phyloP scores from a whole-genome alignment of 768 basidiomycete genomes.

The Gloeophyllum trabeum region DNA sequence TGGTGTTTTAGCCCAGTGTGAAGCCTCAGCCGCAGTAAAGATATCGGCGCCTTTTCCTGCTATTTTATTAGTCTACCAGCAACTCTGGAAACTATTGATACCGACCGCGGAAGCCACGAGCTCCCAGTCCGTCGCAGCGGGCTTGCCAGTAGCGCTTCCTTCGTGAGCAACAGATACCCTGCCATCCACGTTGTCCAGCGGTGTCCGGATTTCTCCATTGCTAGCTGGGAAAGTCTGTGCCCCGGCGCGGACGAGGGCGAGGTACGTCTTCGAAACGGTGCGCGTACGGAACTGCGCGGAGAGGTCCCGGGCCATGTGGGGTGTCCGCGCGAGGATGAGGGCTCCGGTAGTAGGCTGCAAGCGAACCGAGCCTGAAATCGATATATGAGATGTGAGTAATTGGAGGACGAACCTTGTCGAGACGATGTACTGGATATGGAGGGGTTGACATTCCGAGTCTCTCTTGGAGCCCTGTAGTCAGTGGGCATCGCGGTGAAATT shows the following conservation, averaged over 20 bases:
- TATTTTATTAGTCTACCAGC: background rate
- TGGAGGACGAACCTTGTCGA: too few species aligned
- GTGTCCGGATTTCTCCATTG: conserved; percentile 26
- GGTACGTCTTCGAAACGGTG: conserved; percentile 44
- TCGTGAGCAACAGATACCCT: conserved; percentile 22
- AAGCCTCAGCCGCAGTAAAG: conserved; percentile 43
- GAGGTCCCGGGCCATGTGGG: conserved; percentile 30
- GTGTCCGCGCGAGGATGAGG: conserved; percentile 40
- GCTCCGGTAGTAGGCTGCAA: conserved; percentile 59
- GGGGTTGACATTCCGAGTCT: too few species aligned
- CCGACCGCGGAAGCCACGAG: conserved; percentile 47
- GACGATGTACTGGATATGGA: too few species aligned
- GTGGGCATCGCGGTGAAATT: too few species aligned
- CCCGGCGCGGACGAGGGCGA: conserved; percentile 52
- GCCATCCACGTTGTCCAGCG: conserved; percentile 34
- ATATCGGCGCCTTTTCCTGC: conserved; percentile 25
- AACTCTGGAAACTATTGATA: conserved; percentile 2
- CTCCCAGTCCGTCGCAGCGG: conserved; percentile 46
- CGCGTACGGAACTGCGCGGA: conserved; percentile 41
- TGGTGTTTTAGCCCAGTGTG: conserved; percentile 63
- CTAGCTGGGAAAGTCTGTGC: conserved; percentile 25
- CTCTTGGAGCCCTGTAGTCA: too few species aligned
- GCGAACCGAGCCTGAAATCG: too few species aligned
- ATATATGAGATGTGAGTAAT: too few species aligned
- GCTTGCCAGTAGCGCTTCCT: conserved; percentile 19